Evolutionary conservation across 2,329 filamentous ascomycete genomes (phyloP).

Genomic region (Sclerotinia sclerotiorum): DNA sequence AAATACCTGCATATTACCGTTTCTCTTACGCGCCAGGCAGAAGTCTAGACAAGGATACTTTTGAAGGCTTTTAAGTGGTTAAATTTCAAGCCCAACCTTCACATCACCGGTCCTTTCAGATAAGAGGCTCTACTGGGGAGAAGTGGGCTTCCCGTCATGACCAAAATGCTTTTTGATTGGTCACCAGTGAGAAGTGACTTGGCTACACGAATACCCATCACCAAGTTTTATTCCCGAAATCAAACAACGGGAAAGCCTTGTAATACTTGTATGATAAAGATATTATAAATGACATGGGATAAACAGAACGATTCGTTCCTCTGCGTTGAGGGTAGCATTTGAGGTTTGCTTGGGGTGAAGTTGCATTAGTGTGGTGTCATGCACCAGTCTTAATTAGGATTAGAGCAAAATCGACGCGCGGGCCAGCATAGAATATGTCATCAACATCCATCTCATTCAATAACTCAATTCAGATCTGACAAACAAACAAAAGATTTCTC

Average conservation of each 20-base stretch:
- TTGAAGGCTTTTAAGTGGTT: no score
- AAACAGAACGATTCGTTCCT: no score
- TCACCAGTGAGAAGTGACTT: not conserved
- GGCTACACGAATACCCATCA: not conserved
- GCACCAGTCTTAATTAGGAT: not conserved
- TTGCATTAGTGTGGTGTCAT: not conserved
- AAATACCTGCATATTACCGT: not conserved
- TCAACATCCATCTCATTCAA: no score
- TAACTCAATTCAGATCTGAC: no score
- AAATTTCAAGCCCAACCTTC: no score
- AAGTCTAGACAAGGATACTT: no score
- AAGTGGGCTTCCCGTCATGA: not conserved
- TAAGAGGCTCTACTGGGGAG: no score
- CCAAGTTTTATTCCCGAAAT: not conserved
- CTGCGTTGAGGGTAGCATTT: not conserved
- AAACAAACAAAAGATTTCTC: no score
- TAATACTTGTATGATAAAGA: not conserved
- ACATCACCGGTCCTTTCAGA: no score
- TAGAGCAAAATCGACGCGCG: not conserved
- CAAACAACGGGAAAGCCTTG: not conserved
- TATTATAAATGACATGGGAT: not conserved
- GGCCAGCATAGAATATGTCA: not conserved
- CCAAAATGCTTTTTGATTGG: not conserved
- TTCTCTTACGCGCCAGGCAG: no score
- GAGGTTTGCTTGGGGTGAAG: not conserved